Percentiles rank a stretch among this genome's conserved stretches.
Evolutionary conservation across 768 basidiomycete species (phyloP).

Genomic region (Lentinus brumalis): DNA sequence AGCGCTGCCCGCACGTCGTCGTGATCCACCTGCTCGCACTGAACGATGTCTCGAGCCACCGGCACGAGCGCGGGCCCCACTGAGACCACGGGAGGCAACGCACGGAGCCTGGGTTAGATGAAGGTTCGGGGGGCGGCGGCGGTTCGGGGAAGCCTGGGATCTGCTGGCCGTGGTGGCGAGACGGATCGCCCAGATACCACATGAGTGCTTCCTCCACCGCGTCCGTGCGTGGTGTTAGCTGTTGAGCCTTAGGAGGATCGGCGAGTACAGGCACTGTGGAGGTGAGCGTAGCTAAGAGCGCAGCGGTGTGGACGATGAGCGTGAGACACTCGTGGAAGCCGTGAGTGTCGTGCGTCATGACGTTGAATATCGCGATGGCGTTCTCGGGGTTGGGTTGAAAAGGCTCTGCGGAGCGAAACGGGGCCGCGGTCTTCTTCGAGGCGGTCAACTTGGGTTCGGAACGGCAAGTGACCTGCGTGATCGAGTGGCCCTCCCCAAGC

Average conservation of each 20-base stretch:
- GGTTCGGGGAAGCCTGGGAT: no score
- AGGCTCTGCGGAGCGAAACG: conserved; percentile 16
- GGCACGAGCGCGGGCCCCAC: conserved; percentile 28
- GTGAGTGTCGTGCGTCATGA: conserved; percentile 19
- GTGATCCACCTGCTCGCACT: conserved; percentile 33
- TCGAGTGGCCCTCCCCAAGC: conserved; percentile 12
- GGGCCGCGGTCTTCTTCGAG: not conserved
- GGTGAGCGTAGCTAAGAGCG: conserved; percentile 17
- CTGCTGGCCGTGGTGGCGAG: no score
- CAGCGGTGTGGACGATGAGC: conserved; percentile 26
- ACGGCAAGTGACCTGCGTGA: conserved; percentile 29
- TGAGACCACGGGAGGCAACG: conserved; percentile 20
- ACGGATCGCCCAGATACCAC: not conserved
- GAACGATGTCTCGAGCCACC: conserved; percentile 29
- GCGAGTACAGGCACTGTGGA: not conserved
- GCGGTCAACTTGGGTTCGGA: conserved; percentile 29
- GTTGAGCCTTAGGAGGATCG: not conserved
- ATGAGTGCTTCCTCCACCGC: no score
- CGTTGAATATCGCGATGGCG: conserved; percentile 32
- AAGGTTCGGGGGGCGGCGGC: not conserved
- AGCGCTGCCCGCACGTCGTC: conserved; percentile 34
- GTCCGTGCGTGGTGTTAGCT: not conserved
- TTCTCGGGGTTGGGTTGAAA: conserved; percentile 26
- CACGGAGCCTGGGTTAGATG: not conserved
- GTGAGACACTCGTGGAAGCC: conserved; percentile 26